Evolutionary conservation across 2,329 filamentous ascomycete genomes (phyloP), one percentile per base, ranked within the genome.

Genomic region (Aureobasidium sp.): DNA sequence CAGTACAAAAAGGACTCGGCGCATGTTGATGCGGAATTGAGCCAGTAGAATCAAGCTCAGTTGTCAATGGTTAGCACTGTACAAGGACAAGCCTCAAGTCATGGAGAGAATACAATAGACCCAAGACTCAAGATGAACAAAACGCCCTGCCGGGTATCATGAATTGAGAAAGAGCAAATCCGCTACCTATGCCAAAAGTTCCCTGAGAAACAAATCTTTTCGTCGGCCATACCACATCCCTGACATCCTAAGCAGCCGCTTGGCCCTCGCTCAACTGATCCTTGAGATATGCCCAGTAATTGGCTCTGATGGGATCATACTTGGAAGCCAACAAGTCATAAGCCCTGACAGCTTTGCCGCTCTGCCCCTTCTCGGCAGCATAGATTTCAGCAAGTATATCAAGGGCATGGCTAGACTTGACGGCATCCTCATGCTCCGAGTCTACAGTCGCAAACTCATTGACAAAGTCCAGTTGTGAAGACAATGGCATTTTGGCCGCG

Each of bases 291-390:
- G 89, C 87, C 94, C 94, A 99, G 76, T 97, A 99, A 66, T 92
- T 93, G 66, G 86, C 87, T 63, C 94, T 82, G 64, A 99, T 88
- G 7, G 90, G 90, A 80, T 99, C 94, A 82, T 91, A 99, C 78
- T 87, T 92, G 70, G 88, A 86, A 52, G 85, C 88, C 70, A 99
- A 74, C 64, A 95, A 78, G 63, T 83, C 82, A 69, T 97, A 75
- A 64, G 88, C 91, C 70, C 85, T 75, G 60, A 80, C 84, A 1
- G 91, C 91, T 72, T 84, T 82, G 20, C 82, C 80, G 66, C 74
- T 81, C 55, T 84, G 80, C 14, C 82, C 82, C 62, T 80, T 70
- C 48, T 78, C 74, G 62, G 76, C 73, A 15, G 75, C 80, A 63
- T 85, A 87, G 37, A 88, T 82, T 66, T 91, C 88, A 1, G 87